Evolutionary conservation across 495 filamentous ascomycete genomes (phyloP).

Genomic region (Darksidea phi): DNA sequence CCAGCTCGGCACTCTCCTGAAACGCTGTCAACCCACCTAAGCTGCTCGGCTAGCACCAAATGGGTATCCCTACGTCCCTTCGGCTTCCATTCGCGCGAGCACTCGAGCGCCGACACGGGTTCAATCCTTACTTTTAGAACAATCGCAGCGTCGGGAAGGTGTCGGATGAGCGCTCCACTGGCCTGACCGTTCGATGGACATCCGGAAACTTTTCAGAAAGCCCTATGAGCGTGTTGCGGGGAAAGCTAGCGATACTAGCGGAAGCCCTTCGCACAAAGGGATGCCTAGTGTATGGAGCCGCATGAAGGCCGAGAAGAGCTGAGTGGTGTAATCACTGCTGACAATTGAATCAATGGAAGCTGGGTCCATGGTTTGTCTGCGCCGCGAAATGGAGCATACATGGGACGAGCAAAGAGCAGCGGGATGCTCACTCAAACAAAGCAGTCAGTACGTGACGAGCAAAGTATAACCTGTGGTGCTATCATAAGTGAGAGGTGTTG

Average conservation of each 20-base stretch:
- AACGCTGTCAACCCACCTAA: background rate
- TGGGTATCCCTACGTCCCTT: background rate
- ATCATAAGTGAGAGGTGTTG: too few relatives aligned
- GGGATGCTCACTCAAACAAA: too few relatives aligned
- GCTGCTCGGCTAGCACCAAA: slow-evolving; percentile 3
- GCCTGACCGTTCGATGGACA: background rate
- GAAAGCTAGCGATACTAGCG: background rate
- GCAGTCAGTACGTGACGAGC: too few relatives aligned
- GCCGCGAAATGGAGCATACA: too few relatives aligned
- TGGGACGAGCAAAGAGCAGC: too few relatives aligned
- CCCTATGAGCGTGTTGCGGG: background rate
- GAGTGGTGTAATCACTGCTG: background rate
- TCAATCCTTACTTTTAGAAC: background rate
- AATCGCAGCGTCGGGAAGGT: background rate
- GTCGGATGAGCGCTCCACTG: slow-evolving; percentile 26
- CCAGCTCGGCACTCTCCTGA: background rate
- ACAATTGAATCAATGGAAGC: background rate
- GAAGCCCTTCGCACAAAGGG: background rate
- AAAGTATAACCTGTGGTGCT: too few relatives aligned
- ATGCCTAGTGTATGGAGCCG: background rate
- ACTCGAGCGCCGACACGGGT: background rate
- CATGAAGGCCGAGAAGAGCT: background rate
- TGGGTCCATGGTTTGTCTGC: too few relatives aligned
- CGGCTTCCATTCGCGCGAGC: slow-evolving; percentile 32
- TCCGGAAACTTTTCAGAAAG: background rate